A percentile compares a stretch with the other conserved stretches of the same genome.
phyloP scores from a whole-genome alignment of 345 rosid species.

The Gynandropsis gynandra region DNA sequence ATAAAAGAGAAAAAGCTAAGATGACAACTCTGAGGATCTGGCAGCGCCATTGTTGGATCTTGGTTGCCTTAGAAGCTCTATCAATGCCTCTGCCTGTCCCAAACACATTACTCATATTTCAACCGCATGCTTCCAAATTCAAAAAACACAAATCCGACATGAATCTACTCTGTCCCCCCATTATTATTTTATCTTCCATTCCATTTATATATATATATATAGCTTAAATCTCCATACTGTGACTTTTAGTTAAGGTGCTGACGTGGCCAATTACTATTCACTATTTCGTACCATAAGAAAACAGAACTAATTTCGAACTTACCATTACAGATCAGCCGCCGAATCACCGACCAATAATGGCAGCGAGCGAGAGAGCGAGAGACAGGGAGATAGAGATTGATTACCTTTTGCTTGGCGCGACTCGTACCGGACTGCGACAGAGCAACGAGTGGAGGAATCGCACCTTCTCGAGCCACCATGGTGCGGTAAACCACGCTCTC shows the following conservation, averaged over 20 bases:
- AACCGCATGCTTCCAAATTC: constrained; percentile 26
- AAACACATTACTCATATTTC: constrained; percentile 6
- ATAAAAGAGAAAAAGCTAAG: not conserved
- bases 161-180: not conserved
- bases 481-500: constrained; percentile 53
- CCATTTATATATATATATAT: too few species aligned
- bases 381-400: too few species aligned
- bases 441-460: constrained; percentile 85
- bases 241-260: not conserved
- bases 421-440: constrained; percentile 73
- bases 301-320: not conserved
- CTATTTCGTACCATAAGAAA: not conserved
- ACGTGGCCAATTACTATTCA: not conserved
- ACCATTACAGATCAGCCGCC: constrained; percentile 24
- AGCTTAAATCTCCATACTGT: not conserved
- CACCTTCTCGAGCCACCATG: constrained; percentile 89
- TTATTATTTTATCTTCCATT: not conserved
- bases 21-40: constrained; percentile 41
- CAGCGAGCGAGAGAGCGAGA: not conserved
- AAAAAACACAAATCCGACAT: not conserved
- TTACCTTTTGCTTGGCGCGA: constrained; percentile 88
- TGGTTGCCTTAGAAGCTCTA: constrained; percentile 78
- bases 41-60: constrained; percentile 68
- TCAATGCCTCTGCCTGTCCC: constrained; percentile 70
- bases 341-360: constrained; percentile 7